A percentile compares a stretch with the other conserved stretches of the same genome.
These are phyloP conservation scores for Rhodocollybia butyracea DNA, from an alignment of 768 basidiomycete species.

Conservation along the genomic window DNA sequence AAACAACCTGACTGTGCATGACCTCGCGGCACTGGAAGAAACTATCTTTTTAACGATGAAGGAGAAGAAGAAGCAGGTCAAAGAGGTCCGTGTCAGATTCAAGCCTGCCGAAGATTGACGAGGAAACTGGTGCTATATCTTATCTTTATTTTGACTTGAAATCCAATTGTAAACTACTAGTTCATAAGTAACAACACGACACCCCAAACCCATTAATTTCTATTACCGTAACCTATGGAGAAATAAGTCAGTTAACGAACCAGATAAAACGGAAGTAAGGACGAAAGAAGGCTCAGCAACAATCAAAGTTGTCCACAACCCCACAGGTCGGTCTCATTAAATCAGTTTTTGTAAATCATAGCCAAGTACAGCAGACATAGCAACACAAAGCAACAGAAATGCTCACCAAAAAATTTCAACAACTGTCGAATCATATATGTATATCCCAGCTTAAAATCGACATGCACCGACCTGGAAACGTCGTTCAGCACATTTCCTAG, in stretches of 20 bases:
- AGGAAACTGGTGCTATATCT: not conserved
- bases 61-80: conserved; percentile 57
- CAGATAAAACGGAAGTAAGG: not conserved
- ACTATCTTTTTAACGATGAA: conserved; percentile 55
- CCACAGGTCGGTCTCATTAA: conserved; percentile 14
- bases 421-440: too few relatives aligned
- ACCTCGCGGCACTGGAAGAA: conserved; percentile 58
- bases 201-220: not conserved
- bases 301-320: conserved; percentile 6
- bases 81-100: conserved; percentile 72
- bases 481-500: conserved; percentile 1
- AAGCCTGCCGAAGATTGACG: conserved; percentile 30
- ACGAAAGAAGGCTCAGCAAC: conserved; percentile 7
- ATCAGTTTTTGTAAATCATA: conserved; percentile 13
- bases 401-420: too few relatives aligned
- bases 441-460: not conserved
- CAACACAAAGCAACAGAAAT: too few relatives aligned
- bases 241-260: not conserved
- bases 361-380: too few relatives aligned
- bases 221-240: not conserved
- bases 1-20: conserved; percentile 49
- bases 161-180: not conserved
- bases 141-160: not conserved
- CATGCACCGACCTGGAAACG: not conserved
- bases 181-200: not conserved